Base-by-base conservation (phyloP, 768 basidiomycete species). In the Boletales sp. region DNA sequence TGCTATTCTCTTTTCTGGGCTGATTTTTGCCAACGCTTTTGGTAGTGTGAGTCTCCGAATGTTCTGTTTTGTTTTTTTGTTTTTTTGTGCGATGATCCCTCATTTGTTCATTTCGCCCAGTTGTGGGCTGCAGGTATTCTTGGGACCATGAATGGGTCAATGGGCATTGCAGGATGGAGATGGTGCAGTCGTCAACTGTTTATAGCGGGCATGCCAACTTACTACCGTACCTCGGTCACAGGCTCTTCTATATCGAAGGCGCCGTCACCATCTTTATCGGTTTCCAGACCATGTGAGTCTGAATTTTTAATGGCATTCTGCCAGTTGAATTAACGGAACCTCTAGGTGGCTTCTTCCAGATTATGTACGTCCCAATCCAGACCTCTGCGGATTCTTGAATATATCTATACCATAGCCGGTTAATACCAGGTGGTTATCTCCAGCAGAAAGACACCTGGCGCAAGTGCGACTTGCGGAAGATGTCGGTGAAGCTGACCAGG, bases 191-290 rank as follows among this genome's bases (percentile, higher is more conserved):
- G 7, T 8, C 15, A 0, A 5, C 18, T 37, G 5, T 28, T 28
- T 28, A 30, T 30, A 13, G 17, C 14, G 18, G 34, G 19, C 43
- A 28, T 7, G 18, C 7, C 41, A 31, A 44, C 31, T 45, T 21
- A 50, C 34, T 37, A 19, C 34, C 46, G 18, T 14, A 3, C 36
- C 40, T 41, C n/a, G 34, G 17, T 35, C 11, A 1, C 48, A 85
- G 86, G 86, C 61, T 88, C 42, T 88, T 88, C 62, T 84, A 77
- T 59, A 84, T 86, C 43, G 86, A 84, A 68, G 86, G 87, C 8
- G 69, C 79, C 1, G 73, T 84, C 12, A 88, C 86, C 0, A 78
- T 87, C 51, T 58, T 72, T 40, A 65, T 87, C 41, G 83, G 84
- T 3, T 67, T 85, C 35, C 49, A 74, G 13, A 70, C 76, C 48